These are phyloP conservation scores for Coelastrella sp. DNA, from an alignment of 139 green algal species.

Conservation along the genomic window DNA sequence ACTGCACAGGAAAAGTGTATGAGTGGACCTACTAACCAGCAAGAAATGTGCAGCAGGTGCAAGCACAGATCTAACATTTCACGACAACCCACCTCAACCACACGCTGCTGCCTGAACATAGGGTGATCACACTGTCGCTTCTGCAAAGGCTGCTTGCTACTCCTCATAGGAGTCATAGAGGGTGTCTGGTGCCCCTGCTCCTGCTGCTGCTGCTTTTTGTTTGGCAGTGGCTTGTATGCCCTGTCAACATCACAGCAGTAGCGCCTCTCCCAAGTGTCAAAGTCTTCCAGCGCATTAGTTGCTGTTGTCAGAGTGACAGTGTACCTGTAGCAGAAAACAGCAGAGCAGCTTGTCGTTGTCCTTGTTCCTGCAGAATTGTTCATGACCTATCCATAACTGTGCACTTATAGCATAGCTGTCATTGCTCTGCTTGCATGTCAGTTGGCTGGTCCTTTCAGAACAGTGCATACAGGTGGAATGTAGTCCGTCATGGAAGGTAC, in stretches of 20 bases:
- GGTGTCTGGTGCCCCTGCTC: neutral
- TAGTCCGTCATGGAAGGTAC: too few relatives aligned
- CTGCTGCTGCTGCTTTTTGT: constrained; percentile 11
- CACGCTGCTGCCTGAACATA: neutral
- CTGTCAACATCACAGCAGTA: constrained; percentile 29
- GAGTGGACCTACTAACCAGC: neutral
- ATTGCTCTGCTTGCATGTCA: too few relatives aligned
- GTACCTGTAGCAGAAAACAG: constrained; percentile 17
- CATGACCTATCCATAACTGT: too few relatives aligned
- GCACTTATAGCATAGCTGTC: too few relatives aligned
- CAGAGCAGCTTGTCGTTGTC: neutral
- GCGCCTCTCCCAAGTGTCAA: constrained; percentile 6
- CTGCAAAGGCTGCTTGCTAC: neutral
- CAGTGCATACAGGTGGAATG: too few relatives aligned
- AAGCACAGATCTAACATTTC: neutral
- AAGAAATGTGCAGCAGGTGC: too few relatives aligned
- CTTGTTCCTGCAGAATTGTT: too few relatives aligned
- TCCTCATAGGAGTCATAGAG: neutral
- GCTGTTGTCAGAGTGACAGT: constrained; percentile 17
- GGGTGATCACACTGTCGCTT: constrained; percentile 10
- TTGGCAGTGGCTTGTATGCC: neutral
- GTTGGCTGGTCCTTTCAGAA: too few relatives aligned
- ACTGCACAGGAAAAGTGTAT: too few relatives aligned
- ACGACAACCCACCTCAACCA: neutral
- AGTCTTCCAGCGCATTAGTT: constrained; percentile 14